Base-by-base conservation (phyloP, 1,284 basidiomycete genomes). In the Leccinum glutinopallens region DNA sequence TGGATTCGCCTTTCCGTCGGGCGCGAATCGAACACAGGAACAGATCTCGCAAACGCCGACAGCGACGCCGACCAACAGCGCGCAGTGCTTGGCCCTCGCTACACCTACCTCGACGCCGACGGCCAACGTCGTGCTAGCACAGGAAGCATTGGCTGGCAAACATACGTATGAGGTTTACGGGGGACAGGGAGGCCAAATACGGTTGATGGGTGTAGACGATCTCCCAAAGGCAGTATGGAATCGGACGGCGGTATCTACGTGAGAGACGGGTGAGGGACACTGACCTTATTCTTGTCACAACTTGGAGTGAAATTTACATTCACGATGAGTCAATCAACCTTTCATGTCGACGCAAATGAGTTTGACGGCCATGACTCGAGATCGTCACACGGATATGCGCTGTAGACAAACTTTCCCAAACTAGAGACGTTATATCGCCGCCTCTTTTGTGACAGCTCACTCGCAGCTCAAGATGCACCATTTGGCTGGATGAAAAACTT, bases 1-100 rank as follows among this genome's bases (percentile, higher is more conserved):
- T 25, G 75, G 76, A 32, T 75, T 75, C 25, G 74, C 72, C 5
- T 76, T 75, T 55, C 70, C 68, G 5, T 66, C 67, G 1, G 72
- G 70, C 5, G 53, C 71, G 1, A 73, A 75, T 56, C 71, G 73
- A 43, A 77, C 75, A n/a, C 60, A 62, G 2, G 35, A 63, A 12
- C 70, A 76, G 33, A 73, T 74, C 33, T 61, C 67, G 10, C 75
- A 77, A 39, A 76, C 32, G 22, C 74, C 74, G 2, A 63, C 41
- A n/a, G 60, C 73, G 32, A 75, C 67, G 2, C 76, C 70, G 1
- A 67, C 64, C 17, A 64, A 68, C 13, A 68, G 67, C 32, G 67
- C 61, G 0, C 71, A 73, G 33, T 77, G 71, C 46, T 59, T 76
- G 56, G 61, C 72, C 54, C 61, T 76, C 19, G 62, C 59, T 19